Percentiles rank a stretch among this genome's conserved stretches.
Conservation (phyloP, 306 rosid genomes). For the Lithocarpus polystachyus region DNA sequence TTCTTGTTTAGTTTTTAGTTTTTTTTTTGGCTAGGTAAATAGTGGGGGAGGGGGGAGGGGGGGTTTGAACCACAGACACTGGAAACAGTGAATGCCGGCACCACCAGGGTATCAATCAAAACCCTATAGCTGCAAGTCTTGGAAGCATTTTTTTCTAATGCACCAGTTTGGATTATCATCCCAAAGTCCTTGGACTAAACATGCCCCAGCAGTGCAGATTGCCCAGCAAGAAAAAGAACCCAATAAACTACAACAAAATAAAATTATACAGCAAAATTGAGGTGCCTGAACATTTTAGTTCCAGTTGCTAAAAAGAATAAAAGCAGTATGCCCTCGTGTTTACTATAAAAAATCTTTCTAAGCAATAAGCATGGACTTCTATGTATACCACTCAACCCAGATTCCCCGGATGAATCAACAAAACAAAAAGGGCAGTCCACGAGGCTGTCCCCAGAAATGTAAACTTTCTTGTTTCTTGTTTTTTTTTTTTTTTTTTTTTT, state of each 20-base stretch:
- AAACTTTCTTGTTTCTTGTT: neutral
- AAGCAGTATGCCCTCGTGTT: neutral
- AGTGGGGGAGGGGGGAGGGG: too few species aligned
- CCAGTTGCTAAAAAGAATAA: neutral
- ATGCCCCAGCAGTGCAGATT: neutral
- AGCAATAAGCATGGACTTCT: neutral
- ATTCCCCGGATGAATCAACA: neutral
- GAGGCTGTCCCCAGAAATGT: neutral
- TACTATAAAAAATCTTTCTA: neutral
- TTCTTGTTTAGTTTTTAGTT: neutral
- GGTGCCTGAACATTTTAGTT: neutral
- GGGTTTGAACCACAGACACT: too few species aligned
- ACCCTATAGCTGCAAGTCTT: neutral
- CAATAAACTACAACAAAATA: neutral
- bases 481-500: too few species aligned
- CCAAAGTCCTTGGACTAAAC: neutral
- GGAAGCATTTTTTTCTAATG: neutral
- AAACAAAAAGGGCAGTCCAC: constrained; percentile 9
- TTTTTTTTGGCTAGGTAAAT: too few species aligned
- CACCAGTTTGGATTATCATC: neutral
- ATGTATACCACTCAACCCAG: neutral
- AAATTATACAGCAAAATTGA: neutral
- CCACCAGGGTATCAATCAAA: too few species aligned
- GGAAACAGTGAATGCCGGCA: too few species aligned
- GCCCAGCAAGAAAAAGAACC: neutral